phyloP scores from a whole-genome alignment of 768 basidiomycete genomes.

The Jaapia argillacea region DNA sequence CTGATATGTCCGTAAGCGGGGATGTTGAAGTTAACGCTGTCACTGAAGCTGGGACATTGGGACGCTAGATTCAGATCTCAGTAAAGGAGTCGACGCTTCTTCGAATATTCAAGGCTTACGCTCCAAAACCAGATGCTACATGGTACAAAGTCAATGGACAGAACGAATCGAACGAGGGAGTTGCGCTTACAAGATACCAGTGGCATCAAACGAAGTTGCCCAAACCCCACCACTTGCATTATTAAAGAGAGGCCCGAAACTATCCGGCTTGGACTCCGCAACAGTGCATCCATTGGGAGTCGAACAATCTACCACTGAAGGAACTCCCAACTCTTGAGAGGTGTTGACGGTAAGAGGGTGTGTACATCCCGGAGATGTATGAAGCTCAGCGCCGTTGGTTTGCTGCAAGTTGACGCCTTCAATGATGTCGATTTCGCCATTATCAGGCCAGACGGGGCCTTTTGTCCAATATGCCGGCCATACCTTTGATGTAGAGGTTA shows the following conservation, averaged over 20 bases:
- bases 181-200: slow-evolving; percentile 35
- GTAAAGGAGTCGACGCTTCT: slow-evolving; percentile 1
- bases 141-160: too few relatives aligned
- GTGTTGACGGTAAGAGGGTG: not conserved
- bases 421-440: slow-evolving; percentile 35
- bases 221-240: slow-evolving; percentile 50
- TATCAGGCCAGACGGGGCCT: not conserved
- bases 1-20: slow-evolving; percentile 31
- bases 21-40: slow-evolving; percentile 22
- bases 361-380: not conserved
- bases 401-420: not conserved
- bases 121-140: slow-evolving; percentile 39
- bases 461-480: slow-evolving; percentile 1
- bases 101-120: slow-evolving; percentile 12
- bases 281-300: slow-evolving; percentile 26
- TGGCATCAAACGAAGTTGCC: slow-evolving; percentile 57
- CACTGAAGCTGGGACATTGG: slow-evolving; percentile 26
- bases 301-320: slow-evolving; percentile 15
- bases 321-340: not conserved
- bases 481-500: slow-evolving; percentile 1
- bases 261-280: slow-evolving; percentile 23
- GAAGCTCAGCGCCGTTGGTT: not conserved
- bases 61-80: slow-evolving; percentile 23
- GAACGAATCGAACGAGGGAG: not conserved
- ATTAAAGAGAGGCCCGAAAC: slow-evolving; percentile 32